Conservation (phyloP, 2,329 filamentous ascomycete genomes). For the Cytospora schulzeri region DNA sequence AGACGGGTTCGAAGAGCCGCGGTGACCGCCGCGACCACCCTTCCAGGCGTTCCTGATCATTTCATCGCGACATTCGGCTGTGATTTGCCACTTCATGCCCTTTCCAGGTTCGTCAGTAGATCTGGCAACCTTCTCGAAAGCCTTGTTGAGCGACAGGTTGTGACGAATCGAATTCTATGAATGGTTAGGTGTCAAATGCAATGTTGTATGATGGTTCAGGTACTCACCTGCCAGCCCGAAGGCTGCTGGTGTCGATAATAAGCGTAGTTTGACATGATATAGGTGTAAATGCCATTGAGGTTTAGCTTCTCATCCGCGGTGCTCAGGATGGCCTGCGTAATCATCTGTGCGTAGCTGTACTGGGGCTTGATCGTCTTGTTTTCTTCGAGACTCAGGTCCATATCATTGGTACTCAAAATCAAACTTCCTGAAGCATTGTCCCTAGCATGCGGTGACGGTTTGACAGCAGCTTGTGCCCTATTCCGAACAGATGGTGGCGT, state of each 20-base stretch:
- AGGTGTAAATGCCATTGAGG: constrained; percentile 88
- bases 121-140: constrained; percentile 89
- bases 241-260: constrained; percentile 82
- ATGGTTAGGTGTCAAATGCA: constrained; percentile 1
- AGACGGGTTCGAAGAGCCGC: constrained; percentile 71
- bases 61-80: constrained; percentile 80
- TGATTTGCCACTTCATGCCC: constrained; percentile 98
- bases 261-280: constrained; percentile 87
- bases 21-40: constrained; percentile 63
- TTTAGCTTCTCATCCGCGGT: constrained; percentile 87
- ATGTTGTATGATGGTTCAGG: not conserved
- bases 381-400: constrained; percentile 79
- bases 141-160: constrained; percentile 92
- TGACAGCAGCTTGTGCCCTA: constrained; percentile 35
- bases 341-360: constrained; percentile 95
- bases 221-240: constrained; percentile 84
- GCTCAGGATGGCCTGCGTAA: constrained; percentile 91
- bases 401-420: constrained; percentile 54
- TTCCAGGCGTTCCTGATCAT: constrained; percentile 75
- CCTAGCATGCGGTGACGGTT: constrained; percentile 44
- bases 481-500: constrained; percentile 57
- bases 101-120: constrained; percentile 95
- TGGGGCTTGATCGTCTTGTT: constrained; percentile 93
- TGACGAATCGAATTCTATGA: constrained; percentile 89
- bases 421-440: constrained; percentile 41